Base-by-base conservation (phyloP, 805 yeast genomes). In the Yarrowia osloensis region DNA sequence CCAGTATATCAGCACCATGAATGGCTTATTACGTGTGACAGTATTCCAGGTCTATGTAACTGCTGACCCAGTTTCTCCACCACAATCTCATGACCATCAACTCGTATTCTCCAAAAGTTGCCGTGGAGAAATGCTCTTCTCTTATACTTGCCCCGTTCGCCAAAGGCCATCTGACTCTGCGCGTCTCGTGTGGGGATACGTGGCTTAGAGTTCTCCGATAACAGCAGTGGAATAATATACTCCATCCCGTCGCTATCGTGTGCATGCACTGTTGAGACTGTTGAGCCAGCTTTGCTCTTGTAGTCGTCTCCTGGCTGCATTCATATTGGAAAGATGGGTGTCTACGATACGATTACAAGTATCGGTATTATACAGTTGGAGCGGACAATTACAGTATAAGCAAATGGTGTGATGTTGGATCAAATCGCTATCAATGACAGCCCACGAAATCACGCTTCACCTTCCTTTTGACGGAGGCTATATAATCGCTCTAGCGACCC, bases 71-170 rank as follows among this genome's bases (percentile, higher is more conserved):
- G n/a, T n/a, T n/a, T n/a, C n/a, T n/a, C n/a, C n/a, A n/a, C n/a
- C n/a, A n/a, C n/a, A n/a, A n/a, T n/a, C n/a, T n/a, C n/a, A n/a
- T n/a, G n/a, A n/a, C n/a, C 37, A 29, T 6, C 28, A 49, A 49
- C 55, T 49, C 55, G 55, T 49, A 49, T 49, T 49, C 55, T 49
- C 55, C 21, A 49, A 49, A 29, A 19, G 55, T 49, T 49, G 55
- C 55, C 37, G 11, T 49, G 24, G 21, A 3, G 4, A 33, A 2
- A 26, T 9, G 21, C 6, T 4, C 12, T 19, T 49, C 55, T 49
- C 55, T 29, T 49, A 49, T 29, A 19, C 26, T 49, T 49, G 55
- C 55, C 55, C 22, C 24, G n/a, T 17, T n/a, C n/a, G n/a, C n/a
- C n/a, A n/a, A n/a, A n/a, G n/a, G n/a, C 2, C 21, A 8, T 37